Evolutionary conservation across 2,329 filamentous ascomycete species (phyloP), one percentile per base, ranked within the genome.

Genomic region (Colletotrichum sidae): DNA sequence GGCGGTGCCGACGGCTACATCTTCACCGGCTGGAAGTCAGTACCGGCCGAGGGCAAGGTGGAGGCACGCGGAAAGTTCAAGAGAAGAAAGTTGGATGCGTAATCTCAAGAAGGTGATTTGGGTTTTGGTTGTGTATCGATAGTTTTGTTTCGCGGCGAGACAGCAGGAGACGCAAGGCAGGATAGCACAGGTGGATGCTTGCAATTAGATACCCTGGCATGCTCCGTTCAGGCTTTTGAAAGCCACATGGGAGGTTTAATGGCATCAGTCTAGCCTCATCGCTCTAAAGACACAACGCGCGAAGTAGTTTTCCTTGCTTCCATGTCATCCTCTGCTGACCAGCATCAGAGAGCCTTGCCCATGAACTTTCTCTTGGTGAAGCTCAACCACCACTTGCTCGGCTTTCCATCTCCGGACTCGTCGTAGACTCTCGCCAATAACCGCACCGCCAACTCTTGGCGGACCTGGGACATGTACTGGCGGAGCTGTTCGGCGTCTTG

Each of bases 321-420:
- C 35, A n/a, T 5, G 44, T 46, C 6, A 10, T 25, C 15, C 44
- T n/a, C 50, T 38, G 59, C 58, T 41, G 25, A 35, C 51, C 37
- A 25, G 38, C 52, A 37, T 78, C 84, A 94, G 80, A 96, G 83
- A 71, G 88, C 87, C 88, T 98, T 98, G 78, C 94, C 94, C 96
- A 99, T 98, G 77, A 99, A 99, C 88, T 97, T 97, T 82, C 96
- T 90, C 90, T 98, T 98, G 58, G 92, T 93, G 78, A 97, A 99
- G 85, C 96, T 98, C 78, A 99, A 81, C 96, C 96, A 99, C 93
- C 95, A 98, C 89, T 96, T 88, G 79, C 83, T 87, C 60, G 88
- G 88, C 80, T 87, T 87, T 80, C 92, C 79, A 84, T 94, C 80
- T 76, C 87, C 79, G 78, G 86, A 71, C 81, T 94, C 94, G 60